Conservation (phyloP, 169 alveolate genomes). For the Eimeria brunetti region DNA sequence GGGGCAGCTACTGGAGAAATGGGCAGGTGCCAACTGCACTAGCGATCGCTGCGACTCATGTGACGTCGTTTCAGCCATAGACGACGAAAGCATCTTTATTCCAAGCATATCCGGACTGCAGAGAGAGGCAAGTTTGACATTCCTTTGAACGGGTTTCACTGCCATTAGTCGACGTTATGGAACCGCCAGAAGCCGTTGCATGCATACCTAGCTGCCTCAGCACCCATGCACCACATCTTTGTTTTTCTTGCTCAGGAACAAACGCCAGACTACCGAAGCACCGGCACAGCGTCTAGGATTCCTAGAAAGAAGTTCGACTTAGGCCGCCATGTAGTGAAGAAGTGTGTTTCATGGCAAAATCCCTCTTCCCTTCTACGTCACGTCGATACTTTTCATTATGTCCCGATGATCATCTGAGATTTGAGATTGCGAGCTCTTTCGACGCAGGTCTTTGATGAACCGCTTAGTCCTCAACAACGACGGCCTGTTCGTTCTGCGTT, state of each 20-base stretch:
- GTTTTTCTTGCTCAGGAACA: constrained; percentile 11
- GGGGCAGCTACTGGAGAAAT: neutral
- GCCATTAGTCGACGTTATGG: neutral
- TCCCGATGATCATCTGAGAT: neutral
- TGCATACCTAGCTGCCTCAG: neutral
- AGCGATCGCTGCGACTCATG: neutral
- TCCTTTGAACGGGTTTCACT: neutral
- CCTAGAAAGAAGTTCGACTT: constrained; percentile 5
- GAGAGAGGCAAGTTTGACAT: neutral
- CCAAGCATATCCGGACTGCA: neutral
- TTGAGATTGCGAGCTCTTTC: neutral
- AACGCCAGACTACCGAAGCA: neutral
- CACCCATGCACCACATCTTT: neutral
- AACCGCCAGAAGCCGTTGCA: neutral
- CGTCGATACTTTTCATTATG: neutral
- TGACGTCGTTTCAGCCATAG: neutral
- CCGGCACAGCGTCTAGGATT: neutral
- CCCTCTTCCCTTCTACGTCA: neutral
- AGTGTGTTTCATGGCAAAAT: neutral
- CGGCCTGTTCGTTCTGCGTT: constrained; percentile 73
- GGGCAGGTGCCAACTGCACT: neutral
- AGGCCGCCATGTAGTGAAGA: constrained; percentile 58
- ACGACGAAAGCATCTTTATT: constrained; percentile 22
- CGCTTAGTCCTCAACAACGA: constrained; percentile 75
- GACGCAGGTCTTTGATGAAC: constrained; percentile 66